Evolutionary conservation across 2,329 filamentous ascomycete species (phyloP).

Genomic region (Mycosphaerella sp.): DNA sequence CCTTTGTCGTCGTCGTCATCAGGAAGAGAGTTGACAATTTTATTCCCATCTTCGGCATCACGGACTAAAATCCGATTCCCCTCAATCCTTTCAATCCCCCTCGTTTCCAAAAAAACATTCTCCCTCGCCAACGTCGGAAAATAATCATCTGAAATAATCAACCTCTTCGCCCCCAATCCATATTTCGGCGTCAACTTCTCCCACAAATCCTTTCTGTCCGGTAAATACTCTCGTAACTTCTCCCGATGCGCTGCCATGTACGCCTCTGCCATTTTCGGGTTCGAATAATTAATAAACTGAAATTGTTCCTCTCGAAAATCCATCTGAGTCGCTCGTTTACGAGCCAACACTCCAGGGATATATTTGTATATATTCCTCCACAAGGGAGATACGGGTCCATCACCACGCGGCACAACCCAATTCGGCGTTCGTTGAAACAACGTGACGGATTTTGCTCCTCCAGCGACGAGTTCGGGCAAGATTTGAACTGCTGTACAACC

Average conservation of each 20-base stretch:
- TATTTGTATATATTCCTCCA: conserved; percentile 44
- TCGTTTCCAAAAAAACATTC: conserved; percentile 49
- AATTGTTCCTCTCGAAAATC: conserved; percentile 48
- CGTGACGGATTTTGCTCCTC: conserved; percentile 44
- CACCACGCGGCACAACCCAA: conserved; percentile 51
- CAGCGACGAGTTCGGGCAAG: conserved; percentile 48
- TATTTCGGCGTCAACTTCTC: conserved; percentile 50
- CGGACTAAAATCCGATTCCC: conserved; percentile 44
- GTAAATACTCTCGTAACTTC: conserved; percentile 43
- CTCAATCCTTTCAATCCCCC: conserved; percentile 43
- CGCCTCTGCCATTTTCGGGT: conserved; percentile 38
- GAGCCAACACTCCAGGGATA: conserved; percentile 46
- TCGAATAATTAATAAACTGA: conserved; percentile 39
- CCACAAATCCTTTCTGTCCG: conserved; percentile 46
- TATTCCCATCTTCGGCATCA: too few relatives aligned
- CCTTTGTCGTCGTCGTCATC: conserved; percentile 28
- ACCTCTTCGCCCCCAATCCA: conserved; percentile 49
- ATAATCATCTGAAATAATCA: conserved; percentile 52
- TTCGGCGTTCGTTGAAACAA: conserved; percentile 55
- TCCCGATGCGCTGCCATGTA: conserved; percentile 34
- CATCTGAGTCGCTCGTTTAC: conserved; percentile 49
- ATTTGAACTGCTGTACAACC: conserved; percentile 55
- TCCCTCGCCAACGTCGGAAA: conserved; percentile 44
- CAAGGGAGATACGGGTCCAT: conserved; percentile 41
- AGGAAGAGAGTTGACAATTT: too few relatives aligned